Evolutionary conservation across 1,139 yeast species (phyloP), one percentile per base, ranked within the genome.

Genomic region (Hyphopichia wangnamkhiaoensis): DNA sequence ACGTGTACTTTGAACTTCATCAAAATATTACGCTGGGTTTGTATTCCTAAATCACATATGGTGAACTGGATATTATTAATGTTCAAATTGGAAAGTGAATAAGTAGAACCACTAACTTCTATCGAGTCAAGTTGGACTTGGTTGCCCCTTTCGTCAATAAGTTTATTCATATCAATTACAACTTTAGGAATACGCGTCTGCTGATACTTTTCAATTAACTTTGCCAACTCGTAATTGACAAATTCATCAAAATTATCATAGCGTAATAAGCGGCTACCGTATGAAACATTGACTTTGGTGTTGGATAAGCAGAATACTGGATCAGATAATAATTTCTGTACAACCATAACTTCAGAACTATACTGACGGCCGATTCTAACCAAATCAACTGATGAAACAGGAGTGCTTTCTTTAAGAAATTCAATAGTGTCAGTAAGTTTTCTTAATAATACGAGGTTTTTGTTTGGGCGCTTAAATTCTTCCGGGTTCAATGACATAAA

Each of bases 41-140:
- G 29, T n/a, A 17, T 9, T 3, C 55, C 53, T n/a, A 36, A 21
- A 38, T 53, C 54, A 29, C 51, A 52, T 4, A 56, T 34, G 13
- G 41, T 33, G 9, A 58, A 28, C 29, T 30, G 25, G 5, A 34
- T 20, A 19, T 27, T 20, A 3, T 25, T 13, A 2, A 34, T 12
- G 10, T 26, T 14, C 16, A n/a, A 8, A 13, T 27, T 16, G 4
- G 16, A 10, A 14, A 34, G 15, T 12, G 25, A 19, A 23, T 19
- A 19, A 14, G 52, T 34, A 28, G 44, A 45, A 0, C 65, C 68
- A 40, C 58, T 54, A 13, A 53, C 52, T 35, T 63, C 70, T 12
- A 65, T 44, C 29, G 50, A 48, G 23, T 44, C 16, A 19, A 34
- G 12, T 20, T 19, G 17, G 1, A 34, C 9, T 3, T 4, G 4